Conservation (phyloP, 225 moss, liverwort and hornwort species). For the Pleurozium schreberi region DNA sequence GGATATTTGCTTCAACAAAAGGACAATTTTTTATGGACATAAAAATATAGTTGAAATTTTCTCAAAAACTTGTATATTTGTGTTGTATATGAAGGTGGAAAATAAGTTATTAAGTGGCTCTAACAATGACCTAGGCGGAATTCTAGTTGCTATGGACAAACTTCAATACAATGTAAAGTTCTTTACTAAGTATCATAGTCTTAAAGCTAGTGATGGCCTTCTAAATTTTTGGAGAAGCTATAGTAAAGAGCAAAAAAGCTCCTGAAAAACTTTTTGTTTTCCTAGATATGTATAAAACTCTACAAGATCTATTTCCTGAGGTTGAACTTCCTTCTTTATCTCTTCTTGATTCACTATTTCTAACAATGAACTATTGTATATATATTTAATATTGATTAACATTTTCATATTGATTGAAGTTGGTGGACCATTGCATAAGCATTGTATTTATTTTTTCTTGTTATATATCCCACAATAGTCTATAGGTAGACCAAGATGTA, state of each 20-base stretch:
- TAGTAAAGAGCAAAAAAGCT: conserved; percentile 64
- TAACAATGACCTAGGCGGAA: conserved; percentile 15
- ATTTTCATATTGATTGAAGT: background rate
- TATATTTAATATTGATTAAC: background rate
- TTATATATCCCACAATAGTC: background rate
- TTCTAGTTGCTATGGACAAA: background rate
- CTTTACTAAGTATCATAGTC: background rate
- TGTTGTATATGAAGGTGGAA: conserved; percentile 49
- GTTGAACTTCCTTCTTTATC: conserved; percentile 1
- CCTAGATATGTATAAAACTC: conserved; percentile 80
- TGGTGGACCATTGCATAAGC: background rate
- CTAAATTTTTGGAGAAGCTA: conserved; percentile 53
- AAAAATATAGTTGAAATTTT: background rate
- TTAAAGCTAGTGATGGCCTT: background rate
- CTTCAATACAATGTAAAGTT: background rate
- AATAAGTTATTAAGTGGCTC: conserved; percentile 52
- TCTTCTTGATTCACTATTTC: background rate
- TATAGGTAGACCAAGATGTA: background rate
- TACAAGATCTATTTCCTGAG: conserved; percentile 72
- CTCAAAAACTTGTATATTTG: background rate
- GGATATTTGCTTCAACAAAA: background rate
- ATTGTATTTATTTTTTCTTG: background rate
- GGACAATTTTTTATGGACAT: background rate
- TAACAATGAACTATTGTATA: no score
- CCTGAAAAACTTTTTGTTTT: conserved; percentile 72